Evolutionary conservation across 352 stramenopile genomes (phyloP), one percentile per base, ranked within the genome.

Genomic region (Phytophthora syringae): DNA sequence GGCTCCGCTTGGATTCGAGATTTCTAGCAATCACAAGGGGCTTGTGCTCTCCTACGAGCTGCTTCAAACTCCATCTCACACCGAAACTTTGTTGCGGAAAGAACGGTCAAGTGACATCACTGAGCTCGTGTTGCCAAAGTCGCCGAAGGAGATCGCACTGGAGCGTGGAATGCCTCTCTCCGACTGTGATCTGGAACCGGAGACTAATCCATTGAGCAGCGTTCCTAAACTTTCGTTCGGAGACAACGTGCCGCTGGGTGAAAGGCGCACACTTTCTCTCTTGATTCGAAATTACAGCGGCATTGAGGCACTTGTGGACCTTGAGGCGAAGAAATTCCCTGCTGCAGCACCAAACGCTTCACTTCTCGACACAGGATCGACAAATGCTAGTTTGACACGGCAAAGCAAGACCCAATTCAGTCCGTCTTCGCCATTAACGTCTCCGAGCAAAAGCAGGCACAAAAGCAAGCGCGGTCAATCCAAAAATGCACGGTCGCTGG

Each of bases 31-130:
- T 27, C 86, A 95, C 60, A 90, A 91, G 34, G 86, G 86, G 7
- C 76, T 95, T 25, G 78, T 93, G 48, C 67, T 95, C 9, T 82
- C 82, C n/a, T 95, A 95, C 52, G 83, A 92, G 34, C 65, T 93
- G 6, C 44, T 88, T 22, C 60, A 64, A 24, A 18, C 40, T 51
- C 48, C 22, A 20, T 16, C 30, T 1, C 30, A 24, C 10, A 32
- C 50, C 5, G 45, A 57, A 37, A 1, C 28, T 12, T 43, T 13
- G 5, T 40, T 28, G 18, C 25, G 3, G 15, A 56, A 55, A 21
- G 48, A 60, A 55, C 39, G 13, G 15, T 20, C n/a, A 12, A 21
- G 37, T 10, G 34, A 67, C 13, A 36, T 45, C 0, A 57, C 48
- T 10, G 15, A 3, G 20, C 44, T 44, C 11, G 9, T 16, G 16